These are phyloP conservation scores for Lactarius vividus DNA, from an alignment of 768 basidiomycete genomes.

Conservation along the genomic window DNA sequence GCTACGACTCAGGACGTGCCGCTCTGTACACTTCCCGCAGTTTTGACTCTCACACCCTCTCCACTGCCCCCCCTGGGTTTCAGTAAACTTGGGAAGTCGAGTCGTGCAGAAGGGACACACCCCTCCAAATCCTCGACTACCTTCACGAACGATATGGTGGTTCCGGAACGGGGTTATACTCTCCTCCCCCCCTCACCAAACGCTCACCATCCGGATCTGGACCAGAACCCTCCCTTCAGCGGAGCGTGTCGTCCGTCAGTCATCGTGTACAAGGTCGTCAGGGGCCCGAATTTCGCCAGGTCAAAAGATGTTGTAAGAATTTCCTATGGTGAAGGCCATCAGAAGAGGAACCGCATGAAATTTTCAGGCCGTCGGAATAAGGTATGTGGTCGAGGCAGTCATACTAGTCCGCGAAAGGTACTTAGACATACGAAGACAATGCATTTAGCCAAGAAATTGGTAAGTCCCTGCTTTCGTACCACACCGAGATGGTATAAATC, in stretches of 20 bases:
- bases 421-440: not conserved
- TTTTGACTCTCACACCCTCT: not conserved
- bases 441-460: not conserved
- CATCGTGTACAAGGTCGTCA: conserved; percentile 21
- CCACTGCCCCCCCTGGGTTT: not conserved
- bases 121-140: not conserved
- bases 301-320: conserved; percentile 21
- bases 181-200: not conserved
- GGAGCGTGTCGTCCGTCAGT: conserved; percentile 14
- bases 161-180: not conserved
- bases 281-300: conserved; percentile 8
- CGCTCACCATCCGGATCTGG: not conserved
- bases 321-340: conserved; percentile 19
- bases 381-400: not conserved
- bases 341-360: not conserved
- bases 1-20: not conserved
- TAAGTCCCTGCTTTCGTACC: not conserved
- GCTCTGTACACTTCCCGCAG: not conserved
- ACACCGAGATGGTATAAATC: not conserved
- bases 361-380: conserved; percentile 4
- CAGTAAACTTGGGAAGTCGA: not conserved
- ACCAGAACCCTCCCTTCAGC: not conserved
- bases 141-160: not conserved
- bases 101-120: not conserved
- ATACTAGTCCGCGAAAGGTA: not conserved